Evolutionary conservation across 306 rosid species (phyloP).

Genomic region (Lathyrus oleraceus): DNA sequence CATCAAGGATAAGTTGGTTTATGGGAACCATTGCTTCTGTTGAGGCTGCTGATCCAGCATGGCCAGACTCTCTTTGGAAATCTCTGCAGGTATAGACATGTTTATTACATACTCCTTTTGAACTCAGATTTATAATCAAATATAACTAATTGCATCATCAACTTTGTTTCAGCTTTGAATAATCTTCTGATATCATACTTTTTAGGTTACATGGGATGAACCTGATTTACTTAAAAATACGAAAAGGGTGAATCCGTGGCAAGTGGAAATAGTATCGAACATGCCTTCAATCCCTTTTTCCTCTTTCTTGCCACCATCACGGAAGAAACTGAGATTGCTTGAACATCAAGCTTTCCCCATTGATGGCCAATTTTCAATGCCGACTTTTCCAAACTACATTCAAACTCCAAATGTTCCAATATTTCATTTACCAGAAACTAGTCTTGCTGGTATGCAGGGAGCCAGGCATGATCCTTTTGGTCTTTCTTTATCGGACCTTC

Average conservation of each 20-base stretch:
- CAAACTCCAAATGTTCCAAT: conserved; percentile 52
- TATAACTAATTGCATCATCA: background rate
- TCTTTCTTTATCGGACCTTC: conserved; percentile 58
- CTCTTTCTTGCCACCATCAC: conserved; percentile 65
- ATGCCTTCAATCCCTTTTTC: conserved; percentile 69
- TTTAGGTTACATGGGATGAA: conserved; percentile 88
- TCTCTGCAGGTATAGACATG: conserved; percentile 67
- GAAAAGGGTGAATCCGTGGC: conserved; percentile 86
- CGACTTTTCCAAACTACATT: conserved; percentile 53
- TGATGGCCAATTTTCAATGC: conserved; percentile 53
- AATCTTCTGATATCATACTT: conserved; percentile 23
- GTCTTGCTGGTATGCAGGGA: conserved; percentile 99
- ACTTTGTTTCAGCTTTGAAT: background rate
- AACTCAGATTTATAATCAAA: background rate
- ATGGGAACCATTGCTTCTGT: conserved; percentile 79
- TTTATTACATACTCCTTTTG: no score
- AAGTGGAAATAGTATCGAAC: conserved; percentile 70
- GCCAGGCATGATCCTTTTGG: conserved; percentile 91
- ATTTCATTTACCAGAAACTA: conserved; percentile 53
- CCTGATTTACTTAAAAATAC: conserved; percentile 80
- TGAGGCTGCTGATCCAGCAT: conserved; percentile 63
- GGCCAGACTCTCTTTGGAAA: conserved; percentile 90
- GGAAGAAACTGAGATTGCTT: conserved; percentile 68
- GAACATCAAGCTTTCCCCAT: conserved; percentile 54
- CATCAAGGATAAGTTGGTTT: conserved; percentile 66